Evolutionary conservation across 371 early-diverging fungal genomes (phyloP), one percentile per base, ranked within the genome.

Genomic region (Mucor ambiguus): DNA sequence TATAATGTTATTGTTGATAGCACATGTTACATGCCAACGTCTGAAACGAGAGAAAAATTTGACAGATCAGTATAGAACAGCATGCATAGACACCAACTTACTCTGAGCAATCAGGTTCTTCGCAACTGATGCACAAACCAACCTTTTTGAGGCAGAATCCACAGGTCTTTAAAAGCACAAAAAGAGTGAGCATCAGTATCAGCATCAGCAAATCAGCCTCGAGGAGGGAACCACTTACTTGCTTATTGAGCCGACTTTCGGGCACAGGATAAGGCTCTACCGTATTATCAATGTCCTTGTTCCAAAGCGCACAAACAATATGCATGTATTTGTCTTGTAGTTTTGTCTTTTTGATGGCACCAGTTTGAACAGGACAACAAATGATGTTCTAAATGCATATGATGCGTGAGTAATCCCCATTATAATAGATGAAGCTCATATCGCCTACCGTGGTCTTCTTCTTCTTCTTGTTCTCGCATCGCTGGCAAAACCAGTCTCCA

Each of bases 221-320:
- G 12, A 35, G 29, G 11, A 22, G 26, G 8, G 11, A 26, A 35
- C 20, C 24, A 54, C 63, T 71, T 75, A 76, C 81, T 44, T 75
- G 55, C 60, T 32, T 37, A 59, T 69, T 67, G 22, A 80, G 29
- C 24, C 66, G 49, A 20, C 63, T 60, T 24, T 68, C 64, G 12
- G 65, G 72, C 1, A 83, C 69, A 22, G 33, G 58, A 57, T 84
- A 84, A 3, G 83, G 81, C 22, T 84, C 84, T 11, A 68, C 69
- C 12, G 75, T 69, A 24, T 75, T 66, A 24, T 73, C 69, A 26
- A 81, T 73, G 1, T 64, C 60, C 60, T 83, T 80, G 52, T 80
- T 78, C 76, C 84, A 85, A 35, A 78, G 65, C 5, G 87, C 87
- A 67, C 88, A 88, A 10, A 85, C 84, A 7, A 83, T 80, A 63